Conservation (phyloP, 2,329 filamentous ascomycete genomes). For the Alternaria longipes region DNA sequence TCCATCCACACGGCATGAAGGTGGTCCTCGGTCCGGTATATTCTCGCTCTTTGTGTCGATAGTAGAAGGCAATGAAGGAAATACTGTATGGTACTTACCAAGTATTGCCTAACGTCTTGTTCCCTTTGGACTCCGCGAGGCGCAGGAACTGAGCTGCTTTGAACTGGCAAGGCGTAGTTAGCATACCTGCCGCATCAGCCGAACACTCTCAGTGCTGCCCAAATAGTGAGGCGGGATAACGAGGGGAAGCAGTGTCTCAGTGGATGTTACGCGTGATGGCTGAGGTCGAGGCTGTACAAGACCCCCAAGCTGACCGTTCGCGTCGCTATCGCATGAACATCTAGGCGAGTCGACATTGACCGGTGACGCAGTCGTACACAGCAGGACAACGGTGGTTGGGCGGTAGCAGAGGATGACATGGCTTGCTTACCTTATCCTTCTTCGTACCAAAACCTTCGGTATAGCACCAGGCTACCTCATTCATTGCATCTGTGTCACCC, state of each 20-base stretch:
- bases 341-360: conserved; percentile 26
- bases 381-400: conserved; percentile 15
- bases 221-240: conserved; percentile 51
- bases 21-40: conserved; percentile 26
- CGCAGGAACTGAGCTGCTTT: conserved; percentile 89
- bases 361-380: conserved; percentile 33
- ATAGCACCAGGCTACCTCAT: conserved; percentile 96
- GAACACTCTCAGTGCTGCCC: conserved; percentile 48
- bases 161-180: conserved; percentile 66
- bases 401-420: conserved; percentile 9
- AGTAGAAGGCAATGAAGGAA: conserved; percentile 14
- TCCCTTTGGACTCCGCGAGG: conserved; percentile 85
- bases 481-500: conserved; percentile 97
- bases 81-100: conserved; percentile 69
- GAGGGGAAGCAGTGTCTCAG: conserved; percentile 35
- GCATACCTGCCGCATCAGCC: conserved; percentile 36
- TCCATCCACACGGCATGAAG: conserved; percentile 13
- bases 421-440: conserved; percentile 90
- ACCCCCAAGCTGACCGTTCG: conserved; percentile 37
- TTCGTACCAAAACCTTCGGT: conserved; percentile 95
- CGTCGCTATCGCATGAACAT: conserved; percentile 28
- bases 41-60: conserved; percentile 33
- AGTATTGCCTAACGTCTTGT: conserved; percentile 90
- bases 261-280: conserved; percentile 37
- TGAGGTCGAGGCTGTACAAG: conserved; percentile 22